Percentiles rank a stretch among this genome's conserved stretches.
Conservation (phyloP, 78 protist genomes). For the Dictyostelium firmibasis region DNA sequence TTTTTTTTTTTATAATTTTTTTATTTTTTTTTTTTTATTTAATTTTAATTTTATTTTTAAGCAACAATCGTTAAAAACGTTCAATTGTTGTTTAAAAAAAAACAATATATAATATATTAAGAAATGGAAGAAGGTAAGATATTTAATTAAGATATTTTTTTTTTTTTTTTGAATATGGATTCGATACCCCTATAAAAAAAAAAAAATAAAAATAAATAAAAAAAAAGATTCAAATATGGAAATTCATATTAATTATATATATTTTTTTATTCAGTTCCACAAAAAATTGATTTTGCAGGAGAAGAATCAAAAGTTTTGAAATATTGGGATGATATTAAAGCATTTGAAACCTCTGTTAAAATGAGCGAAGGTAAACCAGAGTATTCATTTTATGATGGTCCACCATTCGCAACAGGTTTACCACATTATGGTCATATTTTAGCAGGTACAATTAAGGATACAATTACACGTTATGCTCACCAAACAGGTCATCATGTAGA, state of each 20-base stretch:
- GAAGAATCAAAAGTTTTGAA: slow-evolving; percentile 87
- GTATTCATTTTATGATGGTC: slow-evolving; percentile 98
- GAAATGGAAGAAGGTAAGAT: slow-evolving; percentile 7
- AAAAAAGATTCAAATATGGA: not conserved
- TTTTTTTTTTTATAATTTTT: not conserved
- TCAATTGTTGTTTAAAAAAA: not conserved
- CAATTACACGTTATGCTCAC: slow-evolving; percentile 97
- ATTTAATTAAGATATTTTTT: too few species aligned
- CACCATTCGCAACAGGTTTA: slow-evolving; percentile 99
- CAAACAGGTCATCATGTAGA: slow-evolving; percentile 97
- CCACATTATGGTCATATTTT: slow-evolving; percentile 99
- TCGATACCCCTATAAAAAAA: not conserved
- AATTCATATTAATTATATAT: not conserved
- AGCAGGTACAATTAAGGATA: slow-evolving; percentile 99
- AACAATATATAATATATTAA: not conserved
- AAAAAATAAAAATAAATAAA: not conserved
- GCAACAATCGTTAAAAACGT: not conserved
- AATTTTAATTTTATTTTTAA: not conserved
- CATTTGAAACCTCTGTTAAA: slow-evolving; percentile 93
- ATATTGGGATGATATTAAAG: slow-evolving; percentile 95
- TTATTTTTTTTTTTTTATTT: not conserved
- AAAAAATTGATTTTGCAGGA: slow-evolving; percentile 86
- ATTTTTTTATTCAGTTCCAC: slow-evolving; percentile 73
- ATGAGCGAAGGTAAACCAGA: slow-evolving; percentile 87
- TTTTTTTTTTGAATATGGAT: too few species aligned